Base-by-base conservation (phyloP, 257 asterid genomes). In the Coffea canephora region DNA sequence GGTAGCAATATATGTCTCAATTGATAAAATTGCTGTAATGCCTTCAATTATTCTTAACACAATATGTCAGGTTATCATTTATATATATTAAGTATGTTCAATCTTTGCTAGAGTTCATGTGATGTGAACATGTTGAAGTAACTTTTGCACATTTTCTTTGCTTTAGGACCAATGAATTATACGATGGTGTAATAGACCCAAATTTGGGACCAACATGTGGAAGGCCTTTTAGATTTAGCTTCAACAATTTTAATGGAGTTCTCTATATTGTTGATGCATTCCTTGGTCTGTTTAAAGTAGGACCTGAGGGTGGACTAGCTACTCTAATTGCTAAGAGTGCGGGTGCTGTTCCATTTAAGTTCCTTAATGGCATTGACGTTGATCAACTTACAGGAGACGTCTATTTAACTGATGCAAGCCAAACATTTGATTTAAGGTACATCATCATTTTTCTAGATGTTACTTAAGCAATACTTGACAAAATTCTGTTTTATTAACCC, bases 271-370 rank as follows among this genome's bases (percentile, higher is more conserved):
- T 77, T 23, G 91, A 87, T 80, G 84, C 77, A 13, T 43, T 25
- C 72, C 68, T 18, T 9, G 94, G 34, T 92, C 86, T 89, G 21
- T 67, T 83, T 77, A 83, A 77, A 67, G 92, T 90, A n/a, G 89
- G 90, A 21, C 54, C 66, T 0, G 31, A 79, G 4, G 91, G 92
- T 12, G 88, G 88, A 41, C 67, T 74, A 7, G 89, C 86, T 0
- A 77, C 73, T 13, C 15, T 54, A 13, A 2, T 54, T 54, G 61
- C 21, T 16, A 54, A 54, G 14, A 14, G 61, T 54, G 61, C 61
- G 15, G 61, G 21, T 54, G 61, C 21, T 1, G 61, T 54, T 2
- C 19, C 3, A 54, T 54, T 54, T 15, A 54, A 54, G 2, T 54
- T 54, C 61, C 61, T 54, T 54, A 54, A 13, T 54, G 61, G 61